Evolutionary conservation across 768 basidiomycete species (phyloP).

Genomic region (Saitozyma podzolica): DNA sequence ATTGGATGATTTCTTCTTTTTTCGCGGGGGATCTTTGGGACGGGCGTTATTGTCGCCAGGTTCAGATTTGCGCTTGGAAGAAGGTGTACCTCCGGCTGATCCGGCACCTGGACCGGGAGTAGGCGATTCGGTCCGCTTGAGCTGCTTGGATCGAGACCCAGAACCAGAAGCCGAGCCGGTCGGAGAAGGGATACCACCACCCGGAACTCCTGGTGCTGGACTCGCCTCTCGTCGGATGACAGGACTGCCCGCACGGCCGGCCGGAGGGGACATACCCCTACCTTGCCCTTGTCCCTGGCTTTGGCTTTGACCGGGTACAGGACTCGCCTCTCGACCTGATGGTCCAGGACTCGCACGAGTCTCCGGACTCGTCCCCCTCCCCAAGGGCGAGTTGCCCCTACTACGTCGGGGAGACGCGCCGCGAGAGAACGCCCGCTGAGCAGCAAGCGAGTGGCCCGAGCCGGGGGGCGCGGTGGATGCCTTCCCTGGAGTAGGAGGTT

Average conservation of each 20-base stretch:
- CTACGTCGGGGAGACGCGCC: constrained; percentile 27
- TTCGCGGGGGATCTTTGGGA: constrained; percentile 7
- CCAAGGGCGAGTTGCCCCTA: constrained; percentile 19
- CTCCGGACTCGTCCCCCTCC: constrained; percentile 26
- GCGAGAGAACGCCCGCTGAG: constrained; percentile 36
- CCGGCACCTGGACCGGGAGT: constrained; percentile 4
- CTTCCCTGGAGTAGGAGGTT: constrained; percentile 25
- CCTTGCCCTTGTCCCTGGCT: no score
- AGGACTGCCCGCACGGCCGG: no score
- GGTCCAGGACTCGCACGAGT: constrained; percentile 6
- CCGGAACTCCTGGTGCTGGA: no score
- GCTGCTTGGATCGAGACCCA: no score
- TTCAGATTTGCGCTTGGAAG: constrained; percentile 19
- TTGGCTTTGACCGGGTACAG: no score
- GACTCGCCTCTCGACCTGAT: background rate
- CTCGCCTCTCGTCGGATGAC: no score
- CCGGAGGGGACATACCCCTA: no score
- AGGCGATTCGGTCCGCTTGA: no score
- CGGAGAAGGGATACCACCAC: no score
- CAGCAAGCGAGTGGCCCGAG: constrained; percentile 34
- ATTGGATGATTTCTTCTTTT: constrained; percentile 36
- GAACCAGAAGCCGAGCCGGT: no score
- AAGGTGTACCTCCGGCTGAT: background rate
- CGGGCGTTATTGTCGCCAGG: constrained; percentile 11
- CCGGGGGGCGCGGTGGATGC: constrained; percentile 41